Evolutionary conservation across 192 early-diverging fungal genomes (phyloP).

Genomic region (Rhizoclosmatium globosum): DNA sequence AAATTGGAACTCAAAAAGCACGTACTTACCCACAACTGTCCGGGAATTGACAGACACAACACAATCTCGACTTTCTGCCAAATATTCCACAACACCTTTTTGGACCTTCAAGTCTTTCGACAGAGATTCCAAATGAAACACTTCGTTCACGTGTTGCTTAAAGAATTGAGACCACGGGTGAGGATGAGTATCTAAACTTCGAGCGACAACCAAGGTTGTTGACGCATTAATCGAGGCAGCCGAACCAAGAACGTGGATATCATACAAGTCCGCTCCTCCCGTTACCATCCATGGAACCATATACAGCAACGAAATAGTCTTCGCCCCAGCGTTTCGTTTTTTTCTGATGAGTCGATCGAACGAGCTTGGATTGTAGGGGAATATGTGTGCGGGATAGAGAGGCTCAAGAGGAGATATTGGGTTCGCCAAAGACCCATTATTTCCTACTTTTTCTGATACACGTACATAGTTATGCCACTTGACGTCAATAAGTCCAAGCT

Average conservation of each 20-base stretch:
- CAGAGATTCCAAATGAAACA: constrained; percentile 43
- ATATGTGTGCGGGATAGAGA: constrained; percentile 19
- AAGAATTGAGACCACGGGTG: constrained; percentile 45
- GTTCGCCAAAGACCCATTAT: constrained; percentile 1
- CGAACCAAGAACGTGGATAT: constrained; percentile 41
- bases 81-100: constrained; percentile 38
- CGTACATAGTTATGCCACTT: background rate
- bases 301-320: constrained; percentile 20
- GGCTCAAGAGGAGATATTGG: constrained; percentile 6
- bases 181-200: constrained; percentile 16
- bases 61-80: constrained; percentile 24
- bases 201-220: constrained; percentile 23
- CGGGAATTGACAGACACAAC: background rate
- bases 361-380: constrained; percentile 29
- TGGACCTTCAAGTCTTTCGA: constrained; percentile 38
- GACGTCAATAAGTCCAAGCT: background rate
- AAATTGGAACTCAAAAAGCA: background rate
- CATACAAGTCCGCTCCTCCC: constrained; percentile 49
- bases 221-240: background rate
- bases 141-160: constrained; percentile 22
- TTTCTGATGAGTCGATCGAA: background rate
- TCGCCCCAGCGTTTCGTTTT: background rate
- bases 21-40: constrained; percentile 33
- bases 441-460: background rate
- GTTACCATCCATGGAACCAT: constrained; percentile 52